Evolutionary conservation across 495 filamentous ascomycete genomes (phyloP).

Genomic region (Daldinia concentrica): DNA sequence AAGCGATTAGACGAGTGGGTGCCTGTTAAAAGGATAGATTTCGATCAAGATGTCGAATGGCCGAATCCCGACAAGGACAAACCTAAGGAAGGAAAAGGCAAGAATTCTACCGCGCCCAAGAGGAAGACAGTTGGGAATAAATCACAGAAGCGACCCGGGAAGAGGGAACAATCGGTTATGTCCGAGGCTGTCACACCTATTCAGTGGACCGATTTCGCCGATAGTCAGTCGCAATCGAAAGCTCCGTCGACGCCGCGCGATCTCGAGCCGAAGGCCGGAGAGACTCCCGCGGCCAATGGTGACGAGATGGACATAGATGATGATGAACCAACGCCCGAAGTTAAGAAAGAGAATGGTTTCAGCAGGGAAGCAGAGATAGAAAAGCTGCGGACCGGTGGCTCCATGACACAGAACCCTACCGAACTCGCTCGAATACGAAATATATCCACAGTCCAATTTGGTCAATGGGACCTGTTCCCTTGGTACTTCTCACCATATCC

Average conservation of each 20-base stretch:
- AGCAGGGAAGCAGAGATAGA: constrained; percentile 94
- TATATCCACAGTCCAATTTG: constrained; percentile 91
- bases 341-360: constrained; percentile 62
- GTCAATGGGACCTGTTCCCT: constrained; percentile 87
- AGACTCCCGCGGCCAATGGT: constrained; percentile 58
- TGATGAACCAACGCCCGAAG: constrained; percentile 52
- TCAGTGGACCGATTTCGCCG: constrained; percentile 50
- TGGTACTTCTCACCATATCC: constrained; percentile 99
- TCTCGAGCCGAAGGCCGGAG: constrained; percentile 50
- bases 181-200: constrained; percentile 59
- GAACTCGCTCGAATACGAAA: constrained; percentile 97
- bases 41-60: constrained; percentile 68
- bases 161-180: constrained; percentile 58
- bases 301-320: constrained; percentile 62
- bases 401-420: constrained; percentile 98
- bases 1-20: constrained; percentile 99
- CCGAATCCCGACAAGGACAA: constrained; percentile 66
- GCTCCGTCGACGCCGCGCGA: constrained; percentile 49
- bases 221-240: constrained; percentile 48
- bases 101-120: constrained; percentile 58
- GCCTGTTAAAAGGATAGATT: constrained; percentile 79
- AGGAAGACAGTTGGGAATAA: constrained; percentile 59
- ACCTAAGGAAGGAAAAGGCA: constrained; percentile 61
- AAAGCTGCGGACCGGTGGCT: constrained; percentile 89
- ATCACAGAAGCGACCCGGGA: constrained; percentile 63